Conservation (phyloP, 2,329 filamentous ascomycete genomes). For the Xylariaceae sp. region DNA sequence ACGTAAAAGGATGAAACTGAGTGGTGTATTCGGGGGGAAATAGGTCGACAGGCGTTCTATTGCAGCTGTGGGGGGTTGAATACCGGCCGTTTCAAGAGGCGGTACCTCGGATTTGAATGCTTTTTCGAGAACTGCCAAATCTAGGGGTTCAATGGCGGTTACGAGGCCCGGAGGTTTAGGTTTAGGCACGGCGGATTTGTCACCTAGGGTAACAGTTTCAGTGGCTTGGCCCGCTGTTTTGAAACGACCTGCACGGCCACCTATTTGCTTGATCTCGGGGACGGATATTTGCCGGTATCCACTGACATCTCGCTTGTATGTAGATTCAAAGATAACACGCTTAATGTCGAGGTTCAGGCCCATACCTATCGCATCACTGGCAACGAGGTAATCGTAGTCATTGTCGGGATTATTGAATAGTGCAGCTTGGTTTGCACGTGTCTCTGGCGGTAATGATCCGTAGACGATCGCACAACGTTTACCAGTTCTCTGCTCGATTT, state of each 20-base stretch:
- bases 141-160: constrained; percentile 67
- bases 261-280: constrained; percentile 91
- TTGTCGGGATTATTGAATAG: constrained; percentile 94
- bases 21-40: constrained; percentile 73
- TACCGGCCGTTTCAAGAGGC: constrained; percentile 63
- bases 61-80: constrained; percentile 65
- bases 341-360: constrained; percentile 90
- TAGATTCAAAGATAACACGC: constrained; percentile 78
- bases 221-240: constrained; percentile 60
- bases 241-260: constrained; percentile 83
- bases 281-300: constrained; percentile 54
- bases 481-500: constrained; percentile 71
- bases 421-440: constrained; percentile 80
- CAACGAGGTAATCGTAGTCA: constrained; percentile 90
- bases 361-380: constrained; percentile 96
- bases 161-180: constrained; percentile 56
- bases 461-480: constrained; percentile 88
- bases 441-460: constrained; percentile 85
- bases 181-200: constrained; percentile 19
- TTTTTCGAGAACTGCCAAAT: constrained; percentile 56
- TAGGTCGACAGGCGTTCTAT: constrained; percentile 71
- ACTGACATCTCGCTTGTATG: constrained; percentile 63
- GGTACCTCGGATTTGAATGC: constrained; percentile 60
- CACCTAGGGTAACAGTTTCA: constrained; percentile 16
- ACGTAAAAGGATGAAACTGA: constrained; percentile 74